These are phyloP conservation scores for Tilletiopsis washingtonensis DNA, from an alignment of 1,284 basidiomycete genomes.

Conservation along the genomic window DNA sequence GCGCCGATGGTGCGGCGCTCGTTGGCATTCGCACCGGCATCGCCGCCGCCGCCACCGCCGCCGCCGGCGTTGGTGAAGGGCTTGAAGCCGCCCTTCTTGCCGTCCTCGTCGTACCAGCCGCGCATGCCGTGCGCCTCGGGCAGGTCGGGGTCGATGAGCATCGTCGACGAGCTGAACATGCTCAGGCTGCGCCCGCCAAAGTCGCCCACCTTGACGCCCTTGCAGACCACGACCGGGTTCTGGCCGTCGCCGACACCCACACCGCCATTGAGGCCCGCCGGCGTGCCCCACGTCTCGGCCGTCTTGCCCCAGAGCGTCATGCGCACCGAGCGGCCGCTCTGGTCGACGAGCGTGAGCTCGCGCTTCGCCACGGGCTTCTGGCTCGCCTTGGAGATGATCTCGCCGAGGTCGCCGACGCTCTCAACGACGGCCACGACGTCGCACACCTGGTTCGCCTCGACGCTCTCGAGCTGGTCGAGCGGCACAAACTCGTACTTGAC, in stretches of 20 bases:
- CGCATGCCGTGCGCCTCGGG: conserved; percentile 73
- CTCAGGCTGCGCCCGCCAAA: conserved; percentile 74
- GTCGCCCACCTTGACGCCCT: conserved; percentile 88
- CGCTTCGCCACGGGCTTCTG: conserved; percentile 44
- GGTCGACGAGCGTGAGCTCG: conserved; percentile 67
- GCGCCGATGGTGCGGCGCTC: conserved; percentile 63
- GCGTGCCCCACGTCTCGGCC: conserved; percentile 57
- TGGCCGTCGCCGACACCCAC: conserved; percentile 25
- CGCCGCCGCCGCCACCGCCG: conserved; percentile 33
- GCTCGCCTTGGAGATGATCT: conserved; percentile 43
- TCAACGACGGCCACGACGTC: conserved; percentile 43
- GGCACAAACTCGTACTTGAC: conserved; percentile 46
- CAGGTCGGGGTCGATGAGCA: conserved; percentile 71
- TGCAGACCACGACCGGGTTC: conserved; percentile 61
- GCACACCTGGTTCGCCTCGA: conserved; percentile 48
- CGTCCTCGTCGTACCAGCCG: conserved; percentile 65
- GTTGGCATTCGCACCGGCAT: conserved; percentile 19
- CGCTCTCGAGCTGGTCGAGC: conserved; percentile 38
- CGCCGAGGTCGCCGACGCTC: conserved; percentile 36
- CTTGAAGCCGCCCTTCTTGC: conserved; percentile 25
- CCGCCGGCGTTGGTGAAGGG: conserved; percentile 50
- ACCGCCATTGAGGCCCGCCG: not conserved
- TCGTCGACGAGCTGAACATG: conserved; percentile 56
- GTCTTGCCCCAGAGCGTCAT: conserved; percentile 94
- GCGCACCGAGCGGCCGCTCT: conserved; percentile 68